Base-by-base conservation (phyloP, 2,329 filamentous ascomycete genomes). In the Geoglossum cookeanum region DNA sequence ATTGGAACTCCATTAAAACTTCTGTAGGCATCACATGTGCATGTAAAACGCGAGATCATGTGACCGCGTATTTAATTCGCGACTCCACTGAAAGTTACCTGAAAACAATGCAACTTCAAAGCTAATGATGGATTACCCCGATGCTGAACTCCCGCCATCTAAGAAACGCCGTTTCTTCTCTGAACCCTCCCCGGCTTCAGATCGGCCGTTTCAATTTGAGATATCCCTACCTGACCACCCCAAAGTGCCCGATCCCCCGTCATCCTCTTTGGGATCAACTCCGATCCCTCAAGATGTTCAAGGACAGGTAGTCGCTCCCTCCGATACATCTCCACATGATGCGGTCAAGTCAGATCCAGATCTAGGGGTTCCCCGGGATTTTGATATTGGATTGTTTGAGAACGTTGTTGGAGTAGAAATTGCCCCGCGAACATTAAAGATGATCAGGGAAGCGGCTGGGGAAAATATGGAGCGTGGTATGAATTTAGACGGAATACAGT, bases 111-210 rank as follows among this genome's bases (percentile, higher is more conserved):
- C 3, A 15, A 22, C n/a, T 22, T 15, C n/a, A 5, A 6, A 45
- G 17, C 4, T 45, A 65, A 59, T 45, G 32, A 68, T 71, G 68
- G 68, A 67, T 59, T 66, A 67, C 55, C 61, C 66, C n/a, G 69
- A 72, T 59, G 65, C 75, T 51, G 72, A 78, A 55, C 72, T 78
- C 49, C 70, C 76, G 22, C 80, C 80, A 3, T 67, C 68, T 29
- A 84, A 84, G 68, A 81, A 80, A 68, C 73, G 78, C 60, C 76
- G 80, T 32, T 83, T 83, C 68, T 83, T 84, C 62, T 71, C 74
- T 15, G 77, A 81, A 49, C 74, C 77, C 32, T 68, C 70, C 9
- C 57, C 64, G 8, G 64, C 59, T 52, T 53, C 62, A 48, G 61
- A 66, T 45, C 55, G 60, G 33, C 62, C 65, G 9, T 62, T 67